phyloP scores from a whole-genome alignment of 2,329 filamentous ascomycete genomes.

The Hypoxylon sp. region DNA sequence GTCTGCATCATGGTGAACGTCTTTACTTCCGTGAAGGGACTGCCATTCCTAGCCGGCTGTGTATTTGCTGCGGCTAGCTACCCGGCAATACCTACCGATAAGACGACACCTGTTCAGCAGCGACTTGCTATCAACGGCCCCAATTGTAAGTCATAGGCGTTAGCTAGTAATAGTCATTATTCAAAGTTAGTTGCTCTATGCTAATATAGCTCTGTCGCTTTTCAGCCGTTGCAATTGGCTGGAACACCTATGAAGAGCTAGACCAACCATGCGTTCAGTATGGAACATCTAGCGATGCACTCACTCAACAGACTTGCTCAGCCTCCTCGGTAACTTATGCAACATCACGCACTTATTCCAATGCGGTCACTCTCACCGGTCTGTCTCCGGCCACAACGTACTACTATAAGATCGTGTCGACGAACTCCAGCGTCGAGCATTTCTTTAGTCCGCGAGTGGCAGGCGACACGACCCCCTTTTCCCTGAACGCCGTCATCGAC shows the following conservation, averaged over 20 bases:
- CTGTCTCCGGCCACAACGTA: constrained; percentile 66
- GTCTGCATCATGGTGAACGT: constrained; percentile 45
- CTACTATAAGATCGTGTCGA: constrained; percentile 69
- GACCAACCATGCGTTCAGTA: constrained; percentile 63
- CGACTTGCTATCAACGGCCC: constrained; percentile 63
- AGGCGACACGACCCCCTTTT: constrained; percentile 67
- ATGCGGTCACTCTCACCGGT: constrained; percentile 59
- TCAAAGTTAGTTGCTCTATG: constrained; percentile 4
- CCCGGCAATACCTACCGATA: constrained; percentile 60
- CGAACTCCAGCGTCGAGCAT: constrained; percentile 64
- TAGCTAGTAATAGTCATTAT: constrained; percentile 9
- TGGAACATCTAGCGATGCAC: constrained; percentile 56
- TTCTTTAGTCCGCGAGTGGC: constrained; percentile 66
- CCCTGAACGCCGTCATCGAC: constrained; percentile 64
- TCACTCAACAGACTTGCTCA: constrained; percentile 59
- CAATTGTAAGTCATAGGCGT: constrained; percentile 54
- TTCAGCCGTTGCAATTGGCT: constrained; percentile 64
- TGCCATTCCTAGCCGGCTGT: constrained; percentile 47
- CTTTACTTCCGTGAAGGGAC: constrained; percentile 38
- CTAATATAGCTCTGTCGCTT: constrained; percentile 6
- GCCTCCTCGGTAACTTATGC: constrained; percentile 61
- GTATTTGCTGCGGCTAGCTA: constrained; percentile 52
- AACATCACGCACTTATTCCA: constrained; percentile 66
- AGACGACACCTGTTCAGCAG: constrained; percentile 66
- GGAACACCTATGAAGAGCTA: constrained; percentile 66